Evolutionary conservation across 139 green algal species (phyloP).

Genomic region (Picochlorum sp.): DNA sequence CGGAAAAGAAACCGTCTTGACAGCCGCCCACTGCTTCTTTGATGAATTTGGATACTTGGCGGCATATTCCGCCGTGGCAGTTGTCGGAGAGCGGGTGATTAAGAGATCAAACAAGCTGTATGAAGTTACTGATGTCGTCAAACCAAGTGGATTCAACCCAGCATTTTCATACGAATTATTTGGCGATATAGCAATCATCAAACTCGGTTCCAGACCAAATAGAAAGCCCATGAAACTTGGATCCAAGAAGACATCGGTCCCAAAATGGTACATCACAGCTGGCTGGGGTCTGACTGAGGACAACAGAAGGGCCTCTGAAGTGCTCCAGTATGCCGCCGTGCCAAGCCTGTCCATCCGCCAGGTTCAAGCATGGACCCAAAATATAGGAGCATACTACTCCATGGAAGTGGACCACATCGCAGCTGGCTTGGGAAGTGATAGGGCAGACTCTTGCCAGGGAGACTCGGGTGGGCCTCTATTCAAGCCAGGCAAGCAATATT

Average conservation of each 20-base stretch:
- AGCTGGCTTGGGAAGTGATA: neutral
- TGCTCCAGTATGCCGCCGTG: neutral
- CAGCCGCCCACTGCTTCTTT: slow-evolving; percentile 2
- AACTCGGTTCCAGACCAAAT: neutral
- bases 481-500: neutral
- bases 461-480: neutral
- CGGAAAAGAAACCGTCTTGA: neutral
- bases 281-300: slow-evolving; percentile 1
- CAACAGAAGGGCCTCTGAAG: neutral
- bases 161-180: neutral
- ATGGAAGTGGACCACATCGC: slow-evolving; percentile 1
- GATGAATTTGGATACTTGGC: neutral
- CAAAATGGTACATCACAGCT: slow-evolving; percentile 1
- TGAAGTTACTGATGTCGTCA: neutral
- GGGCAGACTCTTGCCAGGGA: neutral
- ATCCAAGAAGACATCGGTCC: neutral
- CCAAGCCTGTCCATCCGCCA: neutral
- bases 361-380: neutral
- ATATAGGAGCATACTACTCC: neutral
- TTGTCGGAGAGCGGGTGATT: neutral
- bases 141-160: neutral
- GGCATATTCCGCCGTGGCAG: neutral
- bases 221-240: slow-evolving; percentile 1
- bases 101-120: neutral
- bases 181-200: neutral